Conservation (phyloP, 352 stramenopile species). For the Pythium pyrilobum region DNA sequence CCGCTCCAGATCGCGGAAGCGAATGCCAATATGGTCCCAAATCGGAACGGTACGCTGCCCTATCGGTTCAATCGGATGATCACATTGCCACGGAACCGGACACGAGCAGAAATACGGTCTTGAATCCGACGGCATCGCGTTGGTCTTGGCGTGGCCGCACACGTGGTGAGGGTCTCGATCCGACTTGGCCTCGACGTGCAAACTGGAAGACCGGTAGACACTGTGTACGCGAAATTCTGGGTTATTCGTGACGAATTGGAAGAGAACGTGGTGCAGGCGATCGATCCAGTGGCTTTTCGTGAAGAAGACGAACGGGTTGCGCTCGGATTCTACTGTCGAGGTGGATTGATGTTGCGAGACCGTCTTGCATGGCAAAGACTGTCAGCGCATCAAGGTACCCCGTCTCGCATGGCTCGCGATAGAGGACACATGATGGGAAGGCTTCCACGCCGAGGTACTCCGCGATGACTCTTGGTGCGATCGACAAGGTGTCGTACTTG, state of each 20-base stretch:
- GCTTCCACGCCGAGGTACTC: conserved; percentile 3
- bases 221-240: background rate
- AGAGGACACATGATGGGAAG: conserved; percentile 15
- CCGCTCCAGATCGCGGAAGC: background rate
- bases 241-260: background rate
- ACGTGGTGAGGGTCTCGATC: no score
- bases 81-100: background rate
- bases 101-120: conserved; percentile 2
- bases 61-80: background rate
- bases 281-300: conserved; percentile 15
- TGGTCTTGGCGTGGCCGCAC: no score
- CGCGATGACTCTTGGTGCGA: conserved; percentile 3
- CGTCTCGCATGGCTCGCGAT: background rate
- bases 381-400: background rate
- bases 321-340: background rate
- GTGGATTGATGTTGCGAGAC: conserved; percentile 2
- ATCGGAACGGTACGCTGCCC: background rate
- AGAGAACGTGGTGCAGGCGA: conserved; percentile 13
- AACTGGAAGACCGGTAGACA: background rate
- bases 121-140: background rate
- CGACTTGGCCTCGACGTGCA: no score
- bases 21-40: conserved; percentile 10
- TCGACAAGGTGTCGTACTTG: conserved; percentile 20
- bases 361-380: conserved; percentile 18
- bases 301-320: background rate